Evolutionary conservation across 78 protist species (phyloP).

Genomic region (Bodo saltans): DNA sequence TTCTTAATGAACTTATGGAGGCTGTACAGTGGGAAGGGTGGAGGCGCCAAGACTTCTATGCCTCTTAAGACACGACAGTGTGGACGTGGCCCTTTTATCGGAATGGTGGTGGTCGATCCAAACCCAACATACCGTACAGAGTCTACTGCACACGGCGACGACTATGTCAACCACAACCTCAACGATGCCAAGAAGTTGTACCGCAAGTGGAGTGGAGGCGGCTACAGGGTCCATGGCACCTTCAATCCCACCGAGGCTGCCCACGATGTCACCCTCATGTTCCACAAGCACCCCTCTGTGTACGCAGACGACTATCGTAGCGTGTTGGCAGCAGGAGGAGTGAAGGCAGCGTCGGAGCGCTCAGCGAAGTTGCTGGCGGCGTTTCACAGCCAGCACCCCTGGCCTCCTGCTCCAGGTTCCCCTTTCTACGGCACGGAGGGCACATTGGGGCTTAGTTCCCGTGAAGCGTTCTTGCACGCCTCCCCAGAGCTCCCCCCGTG

Average conservation of each 20-base stretch:
- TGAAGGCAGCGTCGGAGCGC: too few species aligned
- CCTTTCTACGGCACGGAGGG: too few species aligned
- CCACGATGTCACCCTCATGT: conserved; percentile 5
- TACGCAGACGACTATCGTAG: too few species aligned
- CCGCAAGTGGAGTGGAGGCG: conserved; percentile 13
- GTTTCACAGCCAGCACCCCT: too few species aligned
- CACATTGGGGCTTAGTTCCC: too few species aligned
- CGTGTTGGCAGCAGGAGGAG: too few species aligned
- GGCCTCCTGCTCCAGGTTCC: too few species aligned
- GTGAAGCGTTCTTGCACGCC: too few species aligned
- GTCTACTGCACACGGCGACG: conserved; percentile 2
- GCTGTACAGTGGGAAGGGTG: conserved; percentile 32
- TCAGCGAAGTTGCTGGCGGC: too few species aligned
- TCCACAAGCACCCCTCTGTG: too few species aligned
- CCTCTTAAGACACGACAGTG: neutral
- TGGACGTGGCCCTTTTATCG: neutral
- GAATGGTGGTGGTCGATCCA: neutral
- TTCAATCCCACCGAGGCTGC: neutral
- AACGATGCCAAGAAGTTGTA: neutral
- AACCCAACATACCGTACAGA: neutral
- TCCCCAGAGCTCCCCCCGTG: too few species aligned
- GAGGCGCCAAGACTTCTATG: neutral
- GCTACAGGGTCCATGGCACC: conserved; percentile 26
- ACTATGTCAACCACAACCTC: conserved; percentile 5
- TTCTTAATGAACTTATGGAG: conserved; percentile 5